Evolutionary conservation across 306 rosid genomes (phyloP), one percentile per base, ranked within the genome.

Genomic region (Calophaca sinica): DNA sequence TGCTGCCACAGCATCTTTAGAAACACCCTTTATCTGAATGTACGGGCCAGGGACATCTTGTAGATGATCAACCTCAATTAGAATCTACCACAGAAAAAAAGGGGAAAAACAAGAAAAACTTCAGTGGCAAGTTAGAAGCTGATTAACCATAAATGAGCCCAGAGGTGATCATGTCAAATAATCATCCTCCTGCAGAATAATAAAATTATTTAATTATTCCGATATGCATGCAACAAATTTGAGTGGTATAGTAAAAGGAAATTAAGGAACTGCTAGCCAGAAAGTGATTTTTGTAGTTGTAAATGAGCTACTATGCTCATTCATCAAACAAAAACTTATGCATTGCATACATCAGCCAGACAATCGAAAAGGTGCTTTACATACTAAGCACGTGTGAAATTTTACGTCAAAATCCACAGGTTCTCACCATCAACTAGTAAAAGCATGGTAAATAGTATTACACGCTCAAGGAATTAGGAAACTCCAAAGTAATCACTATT

Each of bases 1-100:
- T 73, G 91, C 91, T 70, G 88, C 89, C 36, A 94, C 99, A 12
- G 99, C 97, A 82, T 94, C 96, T 86, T 92, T 94, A 81, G 88
- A 82, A 73, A 94, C 90, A 78, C 97, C 97, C 82, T 94, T 94
- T 78, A 94, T 94, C 86, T 94, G 99, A 79, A 92, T 82, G 86
- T 94, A 92, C 68, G 93, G 96, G 73, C 94, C 88, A 41, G 93
- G 78, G 82, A 84, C 88, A 81, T 92, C 96, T 94, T 94, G 97
- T 54, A 94, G 87, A 86, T 92, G 93, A 87, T 94, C 98, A 61
- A 94, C 93, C 91, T 94, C 99, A 49, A 94, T 80, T 62, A 94
- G 76, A 77, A 94, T 92, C 99, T 94, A 72, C 33, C 62, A 10
- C 4, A 60, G 61, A 36, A 8, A 58, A 58, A 82, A 72, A 10